phyloP scores from a whole-genome alignment of 2,329 filamentous ascomycete species.

The Cordyceps cicadae region DNA sequence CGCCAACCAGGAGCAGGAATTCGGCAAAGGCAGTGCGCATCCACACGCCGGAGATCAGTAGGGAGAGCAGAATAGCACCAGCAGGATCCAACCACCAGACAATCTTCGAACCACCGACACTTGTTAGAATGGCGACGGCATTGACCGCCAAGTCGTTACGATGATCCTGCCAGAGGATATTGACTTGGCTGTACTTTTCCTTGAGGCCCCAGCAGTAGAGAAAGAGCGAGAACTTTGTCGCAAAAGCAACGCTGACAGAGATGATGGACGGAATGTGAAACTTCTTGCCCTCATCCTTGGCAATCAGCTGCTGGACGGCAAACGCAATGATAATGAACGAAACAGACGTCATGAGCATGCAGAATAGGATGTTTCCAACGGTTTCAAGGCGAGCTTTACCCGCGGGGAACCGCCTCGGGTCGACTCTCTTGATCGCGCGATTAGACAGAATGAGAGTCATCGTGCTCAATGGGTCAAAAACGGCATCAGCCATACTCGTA shows the following conservation, averaged over 20 bases:
- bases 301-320: constrained; percentile 61
- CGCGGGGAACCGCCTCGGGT: constrained; percentile 77
- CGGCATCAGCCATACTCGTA: constrained; percentile 91
- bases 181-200: constrained; percentile 83
- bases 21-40: constrained; percentile 76
- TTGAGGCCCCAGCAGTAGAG: constrained; percentile 87
- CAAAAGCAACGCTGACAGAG: constrained; percentile 75
- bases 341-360: constrained; percentile 89
- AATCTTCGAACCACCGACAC: constrained; percentile 81
- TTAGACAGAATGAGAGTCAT: constrained; percentile 78
- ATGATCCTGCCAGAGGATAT: constrained; percentile 94
- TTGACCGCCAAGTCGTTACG: constrained; percentile 97
- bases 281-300: constrained; percentile 44
- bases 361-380: constrained; percentile 91
- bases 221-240: constrained; percentile 75
- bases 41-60: constrained; percentile 75
- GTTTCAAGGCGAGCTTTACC: constrained; percentile 94
- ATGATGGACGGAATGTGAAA: constrained; percentile 81
- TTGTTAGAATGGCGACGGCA: constrained; percentile 83
- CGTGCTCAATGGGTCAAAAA: constrained; percentile 90
- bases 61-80: constrained; percentile 77
- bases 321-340: constrained; percentile 90
- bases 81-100: constrained; percentile 92
- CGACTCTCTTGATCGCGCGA: constrained; percentile 80
- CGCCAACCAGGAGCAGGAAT: constrained; percentile 85